Conservation (phyloP, 306 rosid species). For the Alnus rubra region DNA sequence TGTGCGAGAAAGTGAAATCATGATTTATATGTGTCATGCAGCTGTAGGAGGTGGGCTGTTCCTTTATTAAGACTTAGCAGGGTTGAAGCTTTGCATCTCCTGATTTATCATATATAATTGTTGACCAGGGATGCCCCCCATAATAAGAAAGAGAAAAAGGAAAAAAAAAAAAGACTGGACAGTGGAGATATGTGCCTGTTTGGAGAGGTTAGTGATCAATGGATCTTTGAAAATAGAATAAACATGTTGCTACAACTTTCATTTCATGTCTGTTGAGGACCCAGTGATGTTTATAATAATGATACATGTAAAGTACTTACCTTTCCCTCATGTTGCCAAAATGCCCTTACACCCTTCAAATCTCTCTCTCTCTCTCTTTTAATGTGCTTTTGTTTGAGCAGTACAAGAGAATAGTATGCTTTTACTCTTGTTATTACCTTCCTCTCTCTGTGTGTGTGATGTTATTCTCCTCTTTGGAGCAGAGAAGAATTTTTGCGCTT, state of each 20-base stretch:
- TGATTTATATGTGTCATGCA: no score
- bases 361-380: conserved; percentile 24
- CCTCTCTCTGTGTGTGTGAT: conserved; percentile 34
- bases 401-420: conserved; percentile 32
- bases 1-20: no score
- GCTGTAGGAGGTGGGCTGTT: no score
- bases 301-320: conserved; percentile 21
- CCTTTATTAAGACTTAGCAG: no score
- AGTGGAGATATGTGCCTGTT: conserved; percentile 18
- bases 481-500: conserved; percentile 37
- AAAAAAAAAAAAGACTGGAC: neutral
- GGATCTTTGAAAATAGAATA: conserved; percentile 21
- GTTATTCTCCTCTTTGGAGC: conserved; percentile 40
- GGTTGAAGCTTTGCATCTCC: no score
- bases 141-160: neutral
- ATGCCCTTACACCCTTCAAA: conserved; percentile 35
- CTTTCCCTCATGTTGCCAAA: conserved; percentile 46
- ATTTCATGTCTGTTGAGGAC: conserved; percentile 33
- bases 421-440: conserved; percentile 31
- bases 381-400: conserved; percentile 33
- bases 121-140: no score
- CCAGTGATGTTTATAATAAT: conserved; percentile 24
- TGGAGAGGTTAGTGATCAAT: conserved; percentile 10
- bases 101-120: no score
- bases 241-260: conserved; percentile 29